Percentiles rank a stretch among this genome's conserved stretches.
phyloP scores from a whole-genome alignment of 495 filamentous ascomycete species.

The Niebla homalea region DNA sequence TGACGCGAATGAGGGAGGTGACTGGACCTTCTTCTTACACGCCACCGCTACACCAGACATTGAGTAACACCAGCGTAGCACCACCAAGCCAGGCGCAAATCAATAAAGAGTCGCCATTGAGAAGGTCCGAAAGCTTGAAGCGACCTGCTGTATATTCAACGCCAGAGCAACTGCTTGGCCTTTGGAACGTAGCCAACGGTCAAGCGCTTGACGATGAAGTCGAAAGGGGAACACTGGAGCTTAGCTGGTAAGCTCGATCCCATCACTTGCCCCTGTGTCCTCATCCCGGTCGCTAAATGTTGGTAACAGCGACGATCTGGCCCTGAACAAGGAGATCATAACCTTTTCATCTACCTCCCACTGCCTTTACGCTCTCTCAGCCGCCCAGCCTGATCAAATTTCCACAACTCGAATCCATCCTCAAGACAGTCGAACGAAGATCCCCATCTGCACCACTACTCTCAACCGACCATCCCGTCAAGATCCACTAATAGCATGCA shows the following conservation, averaged over 20 bases:
- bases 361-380: constrained; percentile 13
- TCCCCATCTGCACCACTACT: constrained; percentile 11
- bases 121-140: constrained; percentile 5
- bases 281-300: not conserved
- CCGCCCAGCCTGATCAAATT: constrained; percentile 9
- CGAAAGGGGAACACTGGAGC: constrained; percentile 5
- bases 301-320: constrained; percentile 10
- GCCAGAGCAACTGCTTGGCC: constrained; percentile 10
- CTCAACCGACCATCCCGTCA: constrained; percentile 7
- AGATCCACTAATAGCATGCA: constrained; percentile 13
- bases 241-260: constrained; percentile 14
- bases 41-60: constrained; percentile 5
- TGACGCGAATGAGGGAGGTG: constrained; percentile 8
- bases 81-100: not conserved
- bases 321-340: constrained; percentile 12
- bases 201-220: constrained; percentile 11
- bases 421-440: constrained; percentile 5
- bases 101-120: constrained; percentile 7
- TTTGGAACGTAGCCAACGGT: constrained; percentile 18
- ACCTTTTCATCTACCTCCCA: constrained; percentile 14
- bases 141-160: constrained; percentile 10
- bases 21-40: constrained; percentile 8
- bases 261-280: not conserved
- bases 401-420: constrained; percentile 13
- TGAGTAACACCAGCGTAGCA: not conserved